Conservation (phyloP, 2,329 filamentous ascomycete species). For the Penicillium sp. region DNA sequence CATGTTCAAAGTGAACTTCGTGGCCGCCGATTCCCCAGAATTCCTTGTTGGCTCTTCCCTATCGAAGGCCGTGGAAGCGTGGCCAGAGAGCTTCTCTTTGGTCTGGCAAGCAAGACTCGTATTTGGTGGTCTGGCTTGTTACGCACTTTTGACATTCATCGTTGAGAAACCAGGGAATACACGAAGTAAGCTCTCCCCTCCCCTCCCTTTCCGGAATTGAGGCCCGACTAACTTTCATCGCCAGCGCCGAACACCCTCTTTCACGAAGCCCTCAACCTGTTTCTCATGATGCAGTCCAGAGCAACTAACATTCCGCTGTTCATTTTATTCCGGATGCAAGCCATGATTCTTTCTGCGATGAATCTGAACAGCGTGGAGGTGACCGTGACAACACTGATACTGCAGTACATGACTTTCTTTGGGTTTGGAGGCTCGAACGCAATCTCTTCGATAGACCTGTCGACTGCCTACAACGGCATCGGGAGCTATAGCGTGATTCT, state of each 20-base stretch:
- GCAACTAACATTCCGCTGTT: conserved; percentile 81
- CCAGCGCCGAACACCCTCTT: conserved; percentile 21
- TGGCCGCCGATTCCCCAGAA: conserved; percentile 80
- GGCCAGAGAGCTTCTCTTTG: conserved; percentile 41
- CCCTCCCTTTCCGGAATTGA: not conserved
- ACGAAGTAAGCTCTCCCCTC: conserved; percentile 15
- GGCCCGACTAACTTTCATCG: conserved; percentile 11
- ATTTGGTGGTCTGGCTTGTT: conserved; percentile 43
- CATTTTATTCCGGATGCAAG: conserved; percentile 63
- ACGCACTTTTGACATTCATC: conserved; percentile 27
- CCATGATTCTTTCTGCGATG: conserved; percentile 48
- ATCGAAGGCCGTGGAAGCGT: conserved; percentile 32
- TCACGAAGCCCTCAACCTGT: conserved; percentile 68
- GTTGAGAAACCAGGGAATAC: conserved; percentile 5
- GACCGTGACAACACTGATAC: conserved; percentile 65
- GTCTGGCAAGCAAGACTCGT: conserved; percentile 49
- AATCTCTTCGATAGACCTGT: conserved; percentile 91
- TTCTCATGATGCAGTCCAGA: conserved; percentile 81
- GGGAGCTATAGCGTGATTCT: conserved; percentile 70
- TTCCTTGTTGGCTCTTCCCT: conserved; percentile 49
- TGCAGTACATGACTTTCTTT: conserved; percentile 83
- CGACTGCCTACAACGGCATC: conserved; percentile 91
- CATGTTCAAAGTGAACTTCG: conserved; percentile 86
- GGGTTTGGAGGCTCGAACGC: conserved; percentile 86
- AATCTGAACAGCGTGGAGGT: conserved; percentile 50